Percentiles rank a stretch among this genome's conserved stretches.
Conservation (phyloP, 2,329 filamentous ascomycete species). For the Penicillium sp. region DNA sequence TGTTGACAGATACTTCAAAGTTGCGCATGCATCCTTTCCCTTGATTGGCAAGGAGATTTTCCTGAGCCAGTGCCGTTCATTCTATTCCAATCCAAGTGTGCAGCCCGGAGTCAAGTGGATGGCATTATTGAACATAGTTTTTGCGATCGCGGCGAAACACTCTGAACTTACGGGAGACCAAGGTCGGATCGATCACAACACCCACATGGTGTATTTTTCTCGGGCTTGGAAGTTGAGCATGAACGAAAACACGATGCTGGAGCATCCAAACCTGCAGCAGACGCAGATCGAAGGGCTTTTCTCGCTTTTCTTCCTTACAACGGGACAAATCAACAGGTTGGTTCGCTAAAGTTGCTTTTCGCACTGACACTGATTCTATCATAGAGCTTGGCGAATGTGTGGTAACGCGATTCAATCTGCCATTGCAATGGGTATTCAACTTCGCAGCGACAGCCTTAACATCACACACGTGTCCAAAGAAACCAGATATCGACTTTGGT, state of each 20-base stretch:
- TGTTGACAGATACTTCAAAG: slow-evolving; percentile 43
- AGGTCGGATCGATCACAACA: slow-evolving; percentile 29
- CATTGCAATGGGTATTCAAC: slow-evolving; percentile 5
- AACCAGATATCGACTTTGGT: slow-evolving; percentile 9
- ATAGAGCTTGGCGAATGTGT: slow-evolving; percentile 10
- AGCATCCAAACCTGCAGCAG: slow-evolving; percentile 47
- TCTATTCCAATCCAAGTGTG: slow-evolving; percentile 33
- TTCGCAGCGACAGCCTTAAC: slow-evolving; percentile 1
- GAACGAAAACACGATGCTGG: slow-evolving; percentile 37
- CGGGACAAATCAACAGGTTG: slow-evolving; percentile 46
- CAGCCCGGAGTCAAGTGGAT: slow-evolving; percentile 43
- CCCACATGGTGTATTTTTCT: slow-evolving; percentile 44
- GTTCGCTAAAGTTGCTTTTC: background rate
- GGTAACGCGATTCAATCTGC: slow-evolving; percentile 11
- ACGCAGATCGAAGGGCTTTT: slow-evolving; percentile 46
- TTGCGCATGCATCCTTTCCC: slow-evolving; percentile 46
- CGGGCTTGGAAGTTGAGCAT: slow-evolving; percentile 45
- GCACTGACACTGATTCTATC: background rate
- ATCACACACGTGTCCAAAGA: slow-evolving; percentile 9
- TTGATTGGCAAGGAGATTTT: slow-evolving; percentile 45
- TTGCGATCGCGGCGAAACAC: slow-evolving; percentile 46
- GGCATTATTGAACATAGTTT: slow-evolving; percentile 47
- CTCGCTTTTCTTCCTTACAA: slow-evolving; percentile 43
- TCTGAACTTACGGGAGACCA: slow-evolving; percentile 32
- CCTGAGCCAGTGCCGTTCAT: slow-evolving; percentile 40